phyloP scores from a whole-genome alignment of 2,329 filamentous ascomycete genomes.

The Pseudogymnoascus sp. region DNA sequence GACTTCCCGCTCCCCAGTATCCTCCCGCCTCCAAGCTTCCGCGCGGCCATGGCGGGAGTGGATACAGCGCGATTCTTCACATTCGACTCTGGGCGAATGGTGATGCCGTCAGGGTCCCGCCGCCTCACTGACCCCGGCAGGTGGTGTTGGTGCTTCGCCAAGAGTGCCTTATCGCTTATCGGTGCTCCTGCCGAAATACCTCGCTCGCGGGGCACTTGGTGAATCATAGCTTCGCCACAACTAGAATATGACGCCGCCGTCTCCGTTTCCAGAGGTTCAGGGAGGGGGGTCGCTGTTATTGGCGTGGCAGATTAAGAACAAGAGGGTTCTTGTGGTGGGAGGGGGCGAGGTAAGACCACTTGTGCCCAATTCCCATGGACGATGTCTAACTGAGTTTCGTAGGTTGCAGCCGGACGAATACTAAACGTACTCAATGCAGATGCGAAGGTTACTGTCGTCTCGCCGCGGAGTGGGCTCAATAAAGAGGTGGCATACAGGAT shows the following conservation, averaged over 20 bases:
- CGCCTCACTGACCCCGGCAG: slow-evolving; percentile 2
- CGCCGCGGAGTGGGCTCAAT: slow-evolving; percentile 72
- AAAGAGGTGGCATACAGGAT: slow-evolving; percentile 82
- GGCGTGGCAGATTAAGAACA: slow-evolving; percentile 90
- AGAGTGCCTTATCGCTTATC: slow-evolving; percentile 3
- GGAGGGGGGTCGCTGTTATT: slow-evolving; percentile 89
- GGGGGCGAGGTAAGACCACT: slow-evolving; percentile 72
- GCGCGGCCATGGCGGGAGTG: slow-evolving; percentile 58
- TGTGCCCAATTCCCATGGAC: slow-evolving; percentile 21
- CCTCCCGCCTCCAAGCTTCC: slow-evolving; percentile 86
- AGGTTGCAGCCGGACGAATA: slow-evolving; percentile 95
- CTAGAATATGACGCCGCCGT: background rate
- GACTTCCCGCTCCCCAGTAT: slow-evolving; percentile 81
- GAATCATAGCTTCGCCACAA: background rate
- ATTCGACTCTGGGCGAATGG: slow-evolving; percentile 6
- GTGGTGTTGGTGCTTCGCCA: background rate
- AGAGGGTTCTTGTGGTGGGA: slow-evolving; percentile 84
- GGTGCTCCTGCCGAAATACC: background rate
- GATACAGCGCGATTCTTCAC: slow-evolving; percentile 13
- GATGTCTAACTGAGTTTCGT: slow-evolving; percentile 14
- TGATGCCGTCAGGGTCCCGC: slow-evolving; percentile 6
- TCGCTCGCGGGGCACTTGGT: slow-evolving; percentile 1
- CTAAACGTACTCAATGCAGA: slow-evolving; percentile 93
- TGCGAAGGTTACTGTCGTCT: slow-evolving; percentile 79
- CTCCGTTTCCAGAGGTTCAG: slow-evolving; percentile 67